phyloP scores from a whole-genome alignment of 2,329 filamentous ascomycete species.

The Calonectria ilicicola region DNA sequence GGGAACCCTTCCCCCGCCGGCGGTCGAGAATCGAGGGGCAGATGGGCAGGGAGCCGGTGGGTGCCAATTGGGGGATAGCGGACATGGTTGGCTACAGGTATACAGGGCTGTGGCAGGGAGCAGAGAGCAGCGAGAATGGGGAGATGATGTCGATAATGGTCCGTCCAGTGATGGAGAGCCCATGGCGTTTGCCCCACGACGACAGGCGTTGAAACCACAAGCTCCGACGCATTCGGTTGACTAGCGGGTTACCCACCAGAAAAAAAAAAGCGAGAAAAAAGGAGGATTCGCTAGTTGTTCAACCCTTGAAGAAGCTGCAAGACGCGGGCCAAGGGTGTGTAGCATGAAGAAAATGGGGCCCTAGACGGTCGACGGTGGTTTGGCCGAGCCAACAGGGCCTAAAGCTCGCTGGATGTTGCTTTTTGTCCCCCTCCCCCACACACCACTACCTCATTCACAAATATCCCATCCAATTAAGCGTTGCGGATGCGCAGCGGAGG shows the following conservation, averaged over 20 bases:
- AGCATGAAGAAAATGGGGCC: slow-evolving; percentile 6
- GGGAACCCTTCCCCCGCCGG: slow-evolving; percentile 14
- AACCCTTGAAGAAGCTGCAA: neutral
- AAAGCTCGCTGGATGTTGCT: neutral
- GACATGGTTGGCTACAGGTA: slow-evolving; percentile 4
- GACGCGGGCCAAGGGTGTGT: neutral
- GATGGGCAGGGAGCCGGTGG: neutral
- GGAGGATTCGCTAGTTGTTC: neutral
- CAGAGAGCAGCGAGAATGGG: neutral
- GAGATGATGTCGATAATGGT: slow-evolving; percentile 11
- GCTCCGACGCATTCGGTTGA: neutral
- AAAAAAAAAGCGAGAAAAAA: neutral
- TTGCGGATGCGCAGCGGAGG: slow-evolving; percentile 12
- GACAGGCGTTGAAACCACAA: neutral
- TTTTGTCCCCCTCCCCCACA: slow-evolving; percentile 27
- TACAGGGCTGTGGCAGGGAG: neutral
- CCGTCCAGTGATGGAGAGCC: neutral
- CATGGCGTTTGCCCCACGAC: slow-evolving; percentile 3
- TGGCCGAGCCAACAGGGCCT: neutral
- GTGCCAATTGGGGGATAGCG: slow-evolving; percentile 6
- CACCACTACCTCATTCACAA: neutral
- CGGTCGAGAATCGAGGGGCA: neutral
- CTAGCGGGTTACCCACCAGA: neutral
- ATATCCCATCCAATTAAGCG: slow-evolving; percentile 30
- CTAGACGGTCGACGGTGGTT: neutral